A percentile compares a stretch with the other conserved stretches of the same genome.
These are phyloP conservation scores for Blepharisma undulans DNA, from an alignment of 169 alveolate species.

Conservation along the genomic window DNA sequence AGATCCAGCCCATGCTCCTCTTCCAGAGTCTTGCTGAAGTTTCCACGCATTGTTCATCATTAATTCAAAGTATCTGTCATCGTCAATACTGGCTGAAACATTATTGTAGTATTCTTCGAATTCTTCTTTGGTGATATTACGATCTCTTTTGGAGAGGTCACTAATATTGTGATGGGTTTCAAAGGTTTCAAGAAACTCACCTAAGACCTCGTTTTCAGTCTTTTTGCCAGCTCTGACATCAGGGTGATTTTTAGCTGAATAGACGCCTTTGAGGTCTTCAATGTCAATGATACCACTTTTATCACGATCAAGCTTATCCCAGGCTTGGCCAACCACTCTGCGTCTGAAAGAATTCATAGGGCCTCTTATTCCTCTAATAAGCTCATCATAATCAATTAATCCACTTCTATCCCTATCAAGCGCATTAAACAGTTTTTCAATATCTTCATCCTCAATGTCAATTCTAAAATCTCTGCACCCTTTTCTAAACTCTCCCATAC, in stretches of 20 bases:
- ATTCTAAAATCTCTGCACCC: slow-evolving; percentile 54
- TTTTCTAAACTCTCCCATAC: slow-evolving; percentile 53
- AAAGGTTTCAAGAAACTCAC: slow-evolving; percentile 81
- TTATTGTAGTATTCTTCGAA: slow-evolving; percentile 78
- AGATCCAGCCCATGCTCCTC: slow-evolving; percentile 24
- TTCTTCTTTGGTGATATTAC: slow-evolving; percentile 71
- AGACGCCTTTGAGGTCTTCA: slow-evolving; percentile 63
- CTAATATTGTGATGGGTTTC: slow-evolving; percentile 59
- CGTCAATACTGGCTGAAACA: slow-evolving; percentile 73
- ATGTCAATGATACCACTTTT: slow-evolving; percentile 63
- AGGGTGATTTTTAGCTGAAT: slow-evolving; percentile 76
- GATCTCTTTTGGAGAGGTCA: slow-evolving; percentile 51
- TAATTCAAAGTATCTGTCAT: slow-evolving; percentile 74
- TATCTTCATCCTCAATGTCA: slow-evolving; percentile 47
- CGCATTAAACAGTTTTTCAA: slow-evolving; percentile 50
- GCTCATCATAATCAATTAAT: slow-evolving; percentile 61
- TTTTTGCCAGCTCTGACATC: slow-evolving; percentile 77
- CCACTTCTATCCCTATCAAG: slow-evolving; percentile 62
- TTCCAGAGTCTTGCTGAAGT: slow-evolving; percentile 32
- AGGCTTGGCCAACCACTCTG: slow-evolving; percentile 57
- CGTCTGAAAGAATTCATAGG: slow-evolving; percentile 55
- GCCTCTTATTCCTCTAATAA: slow-evolving; percentile 59
- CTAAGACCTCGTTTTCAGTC: slow-evolving; percentile 76
- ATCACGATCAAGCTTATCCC: slow-evolving; percentile 60
- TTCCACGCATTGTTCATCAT: slow-evolving; percentile 83